Evolutionary conservation across 305 asterid species (phyloP).

Genomic region (Solanum hybrid): DNA sequence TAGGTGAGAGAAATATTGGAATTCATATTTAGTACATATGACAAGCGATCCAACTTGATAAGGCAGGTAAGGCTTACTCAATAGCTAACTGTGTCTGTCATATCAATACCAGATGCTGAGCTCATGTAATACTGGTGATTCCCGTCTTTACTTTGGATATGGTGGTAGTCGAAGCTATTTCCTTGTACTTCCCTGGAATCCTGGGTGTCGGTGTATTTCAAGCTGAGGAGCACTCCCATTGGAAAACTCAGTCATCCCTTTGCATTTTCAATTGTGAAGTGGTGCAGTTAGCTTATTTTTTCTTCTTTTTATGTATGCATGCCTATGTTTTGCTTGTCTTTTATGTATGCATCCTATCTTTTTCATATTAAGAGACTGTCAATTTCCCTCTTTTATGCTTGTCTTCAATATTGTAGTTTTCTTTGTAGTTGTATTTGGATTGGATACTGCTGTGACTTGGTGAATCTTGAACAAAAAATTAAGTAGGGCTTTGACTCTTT

Average conservation of each 20-base stretch:
- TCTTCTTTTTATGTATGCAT: neutral
- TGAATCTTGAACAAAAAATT: neutral
- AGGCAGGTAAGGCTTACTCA: neutral
- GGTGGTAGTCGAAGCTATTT: neutral
- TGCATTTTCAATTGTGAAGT: neutral
- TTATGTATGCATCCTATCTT: neutral
- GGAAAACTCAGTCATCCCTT: neutral
- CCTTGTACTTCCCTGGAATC: neutral
- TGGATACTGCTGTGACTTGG: neutral
- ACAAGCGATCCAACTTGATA: neutral
- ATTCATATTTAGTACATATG: neutral
- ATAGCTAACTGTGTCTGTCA: neutral
- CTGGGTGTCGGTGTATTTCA: neutral
- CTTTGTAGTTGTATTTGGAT: neutral
- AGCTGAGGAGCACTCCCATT: neutral
- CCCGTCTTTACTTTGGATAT: neutral
- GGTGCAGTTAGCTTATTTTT: neutral
- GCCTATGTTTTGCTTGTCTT: neutral
- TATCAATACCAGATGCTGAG: neutral
- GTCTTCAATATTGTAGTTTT: neutral
- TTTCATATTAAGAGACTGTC: neutral
- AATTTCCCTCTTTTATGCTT: neutral
- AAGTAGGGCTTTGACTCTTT: neutral
- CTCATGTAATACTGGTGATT: neutral
- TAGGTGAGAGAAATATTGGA: neutral